These are phyloP conservation scores for Boletus reticuloceps DNA, from an alignment of 768 basidiomycete species.

Conservation along the genomic window DNA sequence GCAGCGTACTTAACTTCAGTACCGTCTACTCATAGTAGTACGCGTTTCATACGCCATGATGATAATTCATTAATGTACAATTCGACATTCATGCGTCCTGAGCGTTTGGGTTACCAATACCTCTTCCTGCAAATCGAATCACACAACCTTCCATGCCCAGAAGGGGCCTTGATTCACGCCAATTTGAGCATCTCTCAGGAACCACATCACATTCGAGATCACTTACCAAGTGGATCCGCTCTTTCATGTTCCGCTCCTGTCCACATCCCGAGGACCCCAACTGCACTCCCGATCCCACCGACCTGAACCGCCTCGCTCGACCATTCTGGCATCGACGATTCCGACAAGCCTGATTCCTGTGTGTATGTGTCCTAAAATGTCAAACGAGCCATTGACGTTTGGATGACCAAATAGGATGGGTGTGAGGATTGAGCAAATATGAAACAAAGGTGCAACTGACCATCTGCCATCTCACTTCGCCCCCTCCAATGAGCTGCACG, in stretches of 20 bases:
- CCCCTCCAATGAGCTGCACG: slow-evolving; percentile 48
- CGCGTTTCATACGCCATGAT: too few relatives aligned
- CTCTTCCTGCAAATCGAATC: background rate
- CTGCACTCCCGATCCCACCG: slow-evolving; percentile 50
- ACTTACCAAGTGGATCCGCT: slow-evolving; percentile 43
- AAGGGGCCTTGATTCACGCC: slow-evolving; percentile 34
- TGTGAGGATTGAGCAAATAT: background rate
- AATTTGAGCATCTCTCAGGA: background rate
- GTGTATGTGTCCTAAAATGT: slow-evolving; percentile 14
- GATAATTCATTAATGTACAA: background rate
- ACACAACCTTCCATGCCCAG: slow-evolving; percentile 43
- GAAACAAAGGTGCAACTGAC: slow-evolving; percentile 28
- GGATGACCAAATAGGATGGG: too few relatives aligned
- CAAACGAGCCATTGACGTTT: background rate
- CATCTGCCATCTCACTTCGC: slow-evolving; percentile 51
- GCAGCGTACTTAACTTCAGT: too few relatives aligned
- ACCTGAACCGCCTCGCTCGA: slow-evolving; percentile 55
- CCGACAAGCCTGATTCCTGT: slow-evolving; percentile 33
- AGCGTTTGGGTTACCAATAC: too few relatives aligned
- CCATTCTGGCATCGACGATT: slow-evolving; percentile 44
- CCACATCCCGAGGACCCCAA: slow-evolving; percentile 56
- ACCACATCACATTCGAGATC: background rate
- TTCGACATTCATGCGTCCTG: background rate
- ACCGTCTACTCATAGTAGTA: too few relatives aligned
- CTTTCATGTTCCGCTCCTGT: slow-evolving; percentile 48